Base-by-base conservation (phyloP, 2,329 filamentous ascomycete species). In the Colletotrichum musae region DNA sequence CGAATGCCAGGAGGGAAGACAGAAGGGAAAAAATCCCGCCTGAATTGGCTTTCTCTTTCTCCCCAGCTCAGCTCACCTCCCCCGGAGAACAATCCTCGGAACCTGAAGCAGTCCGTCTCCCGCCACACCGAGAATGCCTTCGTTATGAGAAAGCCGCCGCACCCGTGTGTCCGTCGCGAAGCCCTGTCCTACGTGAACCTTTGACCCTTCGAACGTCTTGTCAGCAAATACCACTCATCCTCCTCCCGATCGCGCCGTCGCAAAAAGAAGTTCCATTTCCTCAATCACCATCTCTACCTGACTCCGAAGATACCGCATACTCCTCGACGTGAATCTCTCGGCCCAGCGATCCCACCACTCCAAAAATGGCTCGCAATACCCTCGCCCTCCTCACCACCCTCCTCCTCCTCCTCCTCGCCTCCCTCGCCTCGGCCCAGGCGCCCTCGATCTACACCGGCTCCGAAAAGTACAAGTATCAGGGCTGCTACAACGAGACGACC, bases 401-500 rank as follows among this genome's bases (percentile, higher is more conserved):
- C 52, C 47, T 71, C 36, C 54, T 70, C 21, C n/a, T 72, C 18
- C 7, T 70, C 16, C 32, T 72, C 10, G 56, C 70, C 28, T 36
- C 65, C 9, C 59, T 75, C n/a, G 72, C 72, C 18, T 16, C 71
- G 6, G 72, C 73, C 12, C 54, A 72, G 53, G 54, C 52, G 21
- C 72, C 77, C 36, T 74, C 69, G 5, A 76, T 83, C 72, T 84
- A 81, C 76, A 76, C 75, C 57, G 74, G 73, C 47, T 77, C 78
- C 6, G 71, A 73, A 36, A 75, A 73, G 52, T 89, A 88, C 78
- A 71, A 63, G 16, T 89, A 89, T 77, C 75, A 78, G n/a, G 88
- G 88, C 64, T 91, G 88, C 80, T 89, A 80, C 79, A 88, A 88
- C 73, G 88, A 90, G 75, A 89, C 87, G 2, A 84, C 81, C n/a